Percentiles rank a stretch among this genome's conserved stretches.
phyloP scores from a whole-genome alignment of 2,329 filamentous ascomycete species.

The Samsoniella hepiali region DNA sequence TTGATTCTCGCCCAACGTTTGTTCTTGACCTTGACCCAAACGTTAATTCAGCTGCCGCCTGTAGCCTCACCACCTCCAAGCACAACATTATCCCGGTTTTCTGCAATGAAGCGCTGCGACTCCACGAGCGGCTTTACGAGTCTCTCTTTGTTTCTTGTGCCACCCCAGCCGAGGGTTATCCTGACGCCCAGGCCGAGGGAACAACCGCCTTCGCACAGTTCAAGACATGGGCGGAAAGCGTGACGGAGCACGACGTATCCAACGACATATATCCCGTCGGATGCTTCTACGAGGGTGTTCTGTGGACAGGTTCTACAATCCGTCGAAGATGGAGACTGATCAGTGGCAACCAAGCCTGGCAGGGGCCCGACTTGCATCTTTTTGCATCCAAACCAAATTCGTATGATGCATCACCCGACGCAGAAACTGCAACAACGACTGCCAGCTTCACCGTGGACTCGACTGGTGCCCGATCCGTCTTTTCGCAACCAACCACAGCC shows the following conservation, averaged over 20 bases:
- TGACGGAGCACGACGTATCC: slow-evolving; percentile 42
- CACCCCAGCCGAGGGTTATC: neutral
- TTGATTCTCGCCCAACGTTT: neutral
- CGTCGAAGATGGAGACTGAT: slow-evolving; percentile 39
- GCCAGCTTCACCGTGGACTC: neutral
- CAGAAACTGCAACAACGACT: neutral
- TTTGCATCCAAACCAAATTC: neutral
- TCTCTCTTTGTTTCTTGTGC: slow-evolving; percentile 24
- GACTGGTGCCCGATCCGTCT: neutral
- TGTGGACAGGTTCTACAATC: slow-evolving; percentile 39
- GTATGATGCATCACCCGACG: neutral
- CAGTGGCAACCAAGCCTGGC: slow-evolving; percentile 39
- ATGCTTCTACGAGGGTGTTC: slow-evolving; percentile 33
- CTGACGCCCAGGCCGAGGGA: neutral
- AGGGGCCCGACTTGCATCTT: slow-evolving; percentile 13
- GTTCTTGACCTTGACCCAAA: neutral
- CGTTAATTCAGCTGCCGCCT: neutral
- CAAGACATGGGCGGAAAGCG: slow-evolving; percentile 38
- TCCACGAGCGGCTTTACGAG: slow-evolving; percentile 34
- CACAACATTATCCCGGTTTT: slow-evolving; percentile 32
- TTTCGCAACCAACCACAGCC: neutral
- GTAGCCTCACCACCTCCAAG: neutral
- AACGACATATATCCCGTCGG: slow-evolving; percentile 42
- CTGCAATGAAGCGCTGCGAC: slow-evolving; percentile 33
- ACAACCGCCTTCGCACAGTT: slow-evolving; percentile 33